A percentile compares a stretch with the other conserved stretches of the same genome.
phyloP scores from a whole-genome alignment of 1,284 basidiomycete genomes.

The Tylopilus sp. region DNA sequence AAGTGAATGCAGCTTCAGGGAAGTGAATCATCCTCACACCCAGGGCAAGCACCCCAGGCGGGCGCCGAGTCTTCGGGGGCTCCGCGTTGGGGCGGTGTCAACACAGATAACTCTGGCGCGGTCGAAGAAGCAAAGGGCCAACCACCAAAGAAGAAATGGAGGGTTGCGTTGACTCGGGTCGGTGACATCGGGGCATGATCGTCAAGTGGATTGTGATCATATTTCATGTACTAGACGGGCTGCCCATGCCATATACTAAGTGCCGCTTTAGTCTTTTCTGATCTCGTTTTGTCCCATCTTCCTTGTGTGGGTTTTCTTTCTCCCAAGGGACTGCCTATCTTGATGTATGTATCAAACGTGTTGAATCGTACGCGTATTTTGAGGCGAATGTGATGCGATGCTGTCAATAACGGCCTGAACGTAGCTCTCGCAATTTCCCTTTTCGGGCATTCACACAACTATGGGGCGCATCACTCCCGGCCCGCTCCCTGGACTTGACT shows the following conservation, averaged over 20 bases:
- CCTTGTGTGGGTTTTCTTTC: neutral
- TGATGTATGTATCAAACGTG: conserved; percentile 5
- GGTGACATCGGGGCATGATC: conserved; percentile 50
- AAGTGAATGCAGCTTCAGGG: conserved; percentile 37
- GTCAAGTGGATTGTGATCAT: neutral
- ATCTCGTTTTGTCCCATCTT: conserved; percentile 13
- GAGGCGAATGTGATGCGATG: conserved; percentile 19
- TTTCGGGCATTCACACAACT: too few relatives aligned
- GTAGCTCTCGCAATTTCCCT: too few relatives aligned
- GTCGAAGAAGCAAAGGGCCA: conserved; percentile 34
- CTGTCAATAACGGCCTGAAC: too few relatives aligned
- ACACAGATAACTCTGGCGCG: conserved; percentile 11
- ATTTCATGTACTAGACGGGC: conserved; percentile 3
- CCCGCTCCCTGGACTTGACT: neutral
- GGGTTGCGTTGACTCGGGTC: conserved; percentile 75
- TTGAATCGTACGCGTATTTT: conserved; percentile 22
- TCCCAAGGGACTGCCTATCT: conserved; percentile 8
- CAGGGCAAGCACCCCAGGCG: conserved; percentile 40
- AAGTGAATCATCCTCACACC: conserved; percentile 50
- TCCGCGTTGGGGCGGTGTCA: conserved; percentile 12
- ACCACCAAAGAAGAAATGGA: conserved; percentile 85
- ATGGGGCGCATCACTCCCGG: neutral
- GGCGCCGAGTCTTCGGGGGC: conserved; percentile 12
- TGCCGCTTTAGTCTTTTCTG: conserved; percentile 16
- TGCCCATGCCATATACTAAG: conserved; percentile 17